A percentile compares a stretch with the other conserved stretches of the same genome.
These are phyloP conservation scores for Anethum foeniculum DNA, from an alignment of 140 eudicot genomes.

Conservation along the genomic window DNA sequence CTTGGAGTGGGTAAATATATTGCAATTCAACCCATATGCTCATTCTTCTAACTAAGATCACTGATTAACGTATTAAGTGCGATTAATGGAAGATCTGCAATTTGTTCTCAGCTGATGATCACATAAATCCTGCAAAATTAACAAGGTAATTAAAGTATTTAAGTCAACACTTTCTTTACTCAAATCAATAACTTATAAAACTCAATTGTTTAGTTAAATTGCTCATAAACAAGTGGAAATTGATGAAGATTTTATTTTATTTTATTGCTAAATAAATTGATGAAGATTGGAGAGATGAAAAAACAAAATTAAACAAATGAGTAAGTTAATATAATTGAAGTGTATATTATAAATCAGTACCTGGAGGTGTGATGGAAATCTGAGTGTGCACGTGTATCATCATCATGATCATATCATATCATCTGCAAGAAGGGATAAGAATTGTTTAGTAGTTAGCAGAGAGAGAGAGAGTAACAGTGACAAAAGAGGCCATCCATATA, in stretches of 20 bases:
- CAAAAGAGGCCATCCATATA: conserved; percentile 14
- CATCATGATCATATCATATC: conserved; percentile 19
- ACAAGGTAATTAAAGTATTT: background rate
- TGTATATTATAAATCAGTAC: conserved; percentile 17
- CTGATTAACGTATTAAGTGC: background rate
- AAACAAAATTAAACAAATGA: conserved; percentile 6
- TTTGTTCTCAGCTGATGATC: background rate
- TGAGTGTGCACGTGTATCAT: conserved; percentile 45
- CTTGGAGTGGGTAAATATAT: background rate
- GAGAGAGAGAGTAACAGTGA: background rate
- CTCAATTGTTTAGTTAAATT: background rate
- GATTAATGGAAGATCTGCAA: background rate
- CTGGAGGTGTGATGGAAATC: conserved; percentile 30
- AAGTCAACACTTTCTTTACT: background rate
- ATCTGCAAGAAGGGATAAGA: conserved; percentile 17
- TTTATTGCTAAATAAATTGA: too few relatives aligned
- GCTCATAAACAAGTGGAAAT: background rate
- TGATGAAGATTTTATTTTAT: background rate
- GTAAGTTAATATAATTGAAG: background rate
- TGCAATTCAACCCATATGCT: conserved; percentile 19
- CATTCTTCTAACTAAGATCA: background rate
- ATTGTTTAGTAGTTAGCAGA: conserved; percentile 4
- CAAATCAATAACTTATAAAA: background rate
- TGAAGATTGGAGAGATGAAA: background rate
- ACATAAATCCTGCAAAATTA: conserved; percentile 22